These are phyloP conservation scores for Sinapis alba DNA, from an alignment of 441 rosid genomes.

Conservation along the genomic window DNA sequence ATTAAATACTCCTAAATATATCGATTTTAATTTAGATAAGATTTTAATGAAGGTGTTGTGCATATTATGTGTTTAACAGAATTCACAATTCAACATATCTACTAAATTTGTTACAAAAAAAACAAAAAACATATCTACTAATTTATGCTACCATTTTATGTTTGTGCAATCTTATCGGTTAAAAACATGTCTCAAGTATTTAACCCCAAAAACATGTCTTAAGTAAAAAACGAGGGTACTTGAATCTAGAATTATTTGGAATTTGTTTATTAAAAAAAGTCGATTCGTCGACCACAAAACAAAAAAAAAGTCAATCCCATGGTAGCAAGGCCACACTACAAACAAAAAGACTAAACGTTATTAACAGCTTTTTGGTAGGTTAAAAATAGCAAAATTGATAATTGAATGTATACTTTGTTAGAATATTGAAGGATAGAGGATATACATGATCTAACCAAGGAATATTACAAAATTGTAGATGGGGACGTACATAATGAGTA, in stretches of 20 bases:
- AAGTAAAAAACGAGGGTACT: neutral
- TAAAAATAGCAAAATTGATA: neutral
- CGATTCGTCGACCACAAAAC: neutral
- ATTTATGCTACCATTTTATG: neutral
- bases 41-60: neutral
- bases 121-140: neutral
- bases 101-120: too few relatives aligned
- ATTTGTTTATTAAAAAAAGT: neutral
- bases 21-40: neutral
- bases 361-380: neutral
- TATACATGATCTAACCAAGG: conserved; percentile 12
- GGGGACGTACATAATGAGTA: conserved; percentile 11
- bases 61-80: neutral
- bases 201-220: neutral
- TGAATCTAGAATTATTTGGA: neutral
- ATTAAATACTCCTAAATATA: neutral
- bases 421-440: conserved; percentile 1
- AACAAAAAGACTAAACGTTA: neutral
- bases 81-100: neutral
- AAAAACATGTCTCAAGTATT: neutral
- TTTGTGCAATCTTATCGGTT: neutral
- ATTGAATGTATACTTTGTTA: neutral
- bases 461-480: conserved; percentile 32
- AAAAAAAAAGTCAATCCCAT: neutral
- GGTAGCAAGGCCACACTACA: neutral